Base-by-base conservation (phyloP, 106 monocot species). In the Acorus gramineus region DNA sequence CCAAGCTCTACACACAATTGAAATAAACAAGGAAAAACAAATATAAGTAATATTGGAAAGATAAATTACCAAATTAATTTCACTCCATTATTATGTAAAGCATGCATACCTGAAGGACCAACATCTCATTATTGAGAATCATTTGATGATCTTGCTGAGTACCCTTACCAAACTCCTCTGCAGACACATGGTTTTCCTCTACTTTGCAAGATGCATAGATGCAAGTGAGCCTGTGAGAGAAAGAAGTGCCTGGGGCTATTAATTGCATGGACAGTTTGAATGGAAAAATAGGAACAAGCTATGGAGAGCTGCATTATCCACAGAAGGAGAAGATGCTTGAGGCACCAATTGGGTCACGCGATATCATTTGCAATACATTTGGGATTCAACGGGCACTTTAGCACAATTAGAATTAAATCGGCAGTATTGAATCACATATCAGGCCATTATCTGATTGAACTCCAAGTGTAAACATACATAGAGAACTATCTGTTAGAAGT, bases 111-210 rank as follows among this genome's bases (percentile, higher is more conserved):
- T 95, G 86, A 66, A 85, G 75, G 70, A 95, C 84, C 72, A 78
- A 61, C 87, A 95, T 95, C 70, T 95, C 95, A 74, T 95, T 95
- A 65, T 90, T 84, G 45, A 95, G 79, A 77, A 95, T 95, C 55
- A 90, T 76, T 76, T 86, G 82, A 82, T 84, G 90, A 62, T 95
- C 90, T 61, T 95, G 95, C 63, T 95, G 84, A 73, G 90, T 95
- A 44, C 95, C 95, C 64, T 95, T 90, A 56, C 95, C 95, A 64
- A 95, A 82, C 72, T 95, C 95, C 73, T 95, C 95, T 13, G 95
- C 95, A 65, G 95, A 90, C 42, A 93, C 93, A 66, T 93, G 93
- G 70, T 87, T 94, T 84, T 94, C 93, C 82, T 94, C 93, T 50
- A 89, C 81, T 84, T 94, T 95, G 59, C 95, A 90, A 54, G 95